These are phyloP conservation scores for Russula emetica DNA, from an alignment of 768 basidiomycete species.

Conservation along the genomic window DNA sequence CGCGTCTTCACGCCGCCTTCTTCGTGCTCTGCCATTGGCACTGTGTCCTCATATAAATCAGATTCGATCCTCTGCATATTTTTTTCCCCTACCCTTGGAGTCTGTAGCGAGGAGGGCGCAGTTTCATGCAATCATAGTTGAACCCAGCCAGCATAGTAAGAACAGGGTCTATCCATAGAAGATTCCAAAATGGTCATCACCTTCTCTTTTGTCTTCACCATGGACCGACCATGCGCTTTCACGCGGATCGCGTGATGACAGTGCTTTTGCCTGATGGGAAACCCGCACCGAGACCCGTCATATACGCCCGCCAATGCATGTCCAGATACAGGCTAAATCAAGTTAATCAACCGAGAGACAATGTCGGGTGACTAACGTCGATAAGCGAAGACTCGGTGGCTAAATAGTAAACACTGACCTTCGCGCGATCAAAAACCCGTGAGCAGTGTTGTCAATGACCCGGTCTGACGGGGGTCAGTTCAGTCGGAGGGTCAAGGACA, in stretches of 20 bases:
- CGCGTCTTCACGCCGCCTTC: conserved; percentile 69
- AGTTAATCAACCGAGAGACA: no score
- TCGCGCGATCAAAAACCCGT: no score
- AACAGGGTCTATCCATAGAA: no score
- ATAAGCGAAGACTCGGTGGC: no score
- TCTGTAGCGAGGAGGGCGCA: conserved; percentile 78
- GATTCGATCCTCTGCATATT: conserved; percentile 68
- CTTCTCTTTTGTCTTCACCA: conserved; percentile 92
- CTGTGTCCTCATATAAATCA: conserved; percentile 91
- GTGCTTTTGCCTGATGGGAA: conserved; percentile 79
- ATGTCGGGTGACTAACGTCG: no score
- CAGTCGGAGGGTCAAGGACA: no score
- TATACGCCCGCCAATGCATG: no score
- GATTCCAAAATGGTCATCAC: conserved; percentile 39
- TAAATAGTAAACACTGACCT: no score
- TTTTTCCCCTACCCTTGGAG: conserved; percentile 74
- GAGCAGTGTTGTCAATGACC: no score
- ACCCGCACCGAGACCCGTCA: no score
- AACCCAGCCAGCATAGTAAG: background rate
- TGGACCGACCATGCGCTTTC: conserved; percentile 88
- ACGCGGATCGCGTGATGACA: conserved; percentile 96
- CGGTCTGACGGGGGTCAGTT: no score
- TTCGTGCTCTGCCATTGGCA: conserved; percentile 77
- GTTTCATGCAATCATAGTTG: conserved; percentile 89
- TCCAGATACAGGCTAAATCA: no score